Conservation (phyloP, 257 asterid genomes). For the Solanum corneliomulleri region DNA sequence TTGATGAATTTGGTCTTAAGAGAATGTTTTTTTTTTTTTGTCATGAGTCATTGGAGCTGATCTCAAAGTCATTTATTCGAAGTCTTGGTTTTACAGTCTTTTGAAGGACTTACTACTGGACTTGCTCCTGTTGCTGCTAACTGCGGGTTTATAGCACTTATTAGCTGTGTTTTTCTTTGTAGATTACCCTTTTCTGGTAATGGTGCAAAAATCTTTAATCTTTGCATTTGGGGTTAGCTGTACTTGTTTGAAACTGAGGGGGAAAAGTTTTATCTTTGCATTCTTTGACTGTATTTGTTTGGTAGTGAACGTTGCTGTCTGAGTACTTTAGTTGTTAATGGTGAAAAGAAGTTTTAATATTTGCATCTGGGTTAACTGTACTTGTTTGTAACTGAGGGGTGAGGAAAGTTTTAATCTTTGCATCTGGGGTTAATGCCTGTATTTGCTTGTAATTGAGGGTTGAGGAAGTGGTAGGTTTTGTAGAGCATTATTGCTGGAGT, state of each 20-base stretch:
- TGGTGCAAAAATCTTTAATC: too few relatives aligned
- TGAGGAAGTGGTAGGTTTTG: background rate
- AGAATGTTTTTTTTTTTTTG: constrained; percentile 64
- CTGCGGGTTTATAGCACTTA: constrained; percentile 33
- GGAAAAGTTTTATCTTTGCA: too few relatives aligned
- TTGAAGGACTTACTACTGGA: constrained; percentile 58
- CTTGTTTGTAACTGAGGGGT: too few relatives aligned
- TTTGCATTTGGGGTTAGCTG: too few relatives aligned
- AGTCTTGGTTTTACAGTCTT: constrained; percentile 38
- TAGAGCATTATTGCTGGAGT: background rate
- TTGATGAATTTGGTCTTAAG: constrained; percentile 39
- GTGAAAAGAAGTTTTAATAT: too few relatives aligned
- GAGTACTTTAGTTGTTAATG: too few relatives aligned
- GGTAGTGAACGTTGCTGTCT: too few relatives aligned
- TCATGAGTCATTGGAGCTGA: constrained; percentile 53
- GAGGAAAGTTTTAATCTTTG: background rate
- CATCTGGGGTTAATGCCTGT: background rate
- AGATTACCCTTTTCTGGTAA: background rate
- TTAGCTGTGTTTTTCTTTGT: background rate
- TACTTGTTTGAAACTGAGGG: too few relatives aligned
- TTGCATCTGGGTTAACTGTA: too few relatives aligned
- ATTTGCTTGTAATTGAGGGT: background rate
- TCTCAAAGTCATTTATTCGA: constrained; percentile 45
- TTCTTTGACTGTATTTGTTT: too few relatives aligned
- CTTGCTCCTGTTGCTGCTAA: constrained; percentile 57